These are phyloP conservation scores for Ascochyta pisi DNA, from an alignment of 2,329 filamentous ascomycete genomes.

Conservation along the genomic window DNA sequence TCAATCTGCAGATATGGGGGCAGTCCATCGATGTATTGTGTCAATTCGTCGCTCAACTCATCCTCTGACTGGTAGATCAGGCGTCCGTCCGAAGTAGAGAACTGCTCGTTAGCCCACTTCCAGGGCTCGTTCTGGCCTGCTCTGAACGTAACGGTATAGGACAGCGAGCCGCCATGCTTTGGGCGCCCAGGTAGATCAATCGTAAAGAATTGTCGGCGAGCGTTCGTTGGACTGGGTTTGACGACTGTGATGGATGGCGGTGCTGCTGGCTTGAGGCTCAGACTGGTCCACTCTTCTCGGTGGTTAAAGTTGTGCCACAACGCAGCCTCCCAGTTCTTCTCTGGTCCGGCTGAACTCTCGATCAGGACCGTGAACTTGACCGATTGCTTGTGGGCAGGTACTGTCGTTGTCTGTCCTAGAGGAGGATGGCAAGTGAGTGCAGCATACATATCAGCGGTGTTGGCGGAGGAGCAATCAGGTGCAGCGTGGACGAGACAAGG, in stretches of 20 bases:
- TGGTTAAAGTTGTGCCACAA: conserved; percentile 73
- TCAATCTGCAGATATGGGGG: conserved; percentile 63
- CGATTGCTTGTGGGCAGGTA: conserved; percentile 53
- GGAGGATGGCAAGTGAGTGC: conserved; percentile 71
- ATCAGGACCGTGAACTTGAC: conserved; percentile 71
- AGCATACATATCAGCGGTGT: conserved; percentile 54
- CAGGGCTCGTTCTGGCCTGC: conserved; percentile 61
- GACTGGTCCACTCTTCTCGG: conserved; percentile 65
- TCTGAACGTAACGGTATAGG: conserved; percentile 77
- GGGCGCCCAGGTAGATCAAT: conserved; percentile 54
- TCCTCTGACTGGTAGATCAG: conserved; percentile 60
- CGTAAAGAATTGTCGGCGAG: conserved; percentile 61
- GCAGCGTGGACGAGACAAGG: background rate
- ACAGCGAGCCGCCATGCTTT: conserved; percentile 57
- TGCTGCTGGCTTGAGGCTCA: conserved; percentile 58
- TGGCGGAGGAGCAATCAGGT: background rate
- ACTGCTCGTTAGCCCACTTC: conserved; percentile 74
- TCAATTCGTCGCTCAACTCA: conserved; percentile 52
- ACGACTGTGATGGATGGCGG: conserved; percentile 36
- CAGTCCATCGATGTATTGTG: conserved; percentile 64
- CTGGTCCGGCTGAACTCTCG: conserved; percentile 65
- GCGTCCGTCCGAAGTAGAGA: conserved; percentile 68
- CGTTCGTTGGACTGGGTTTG: conserved; percentile 16
- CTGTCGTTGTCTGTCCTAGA: conserved; percentile 74
- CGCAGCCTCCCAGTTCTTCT: conserved; percentile 71